Conservation (phyloP, 495 filamentous ascomycete species). For the Aspergillus diversus region DNA sequence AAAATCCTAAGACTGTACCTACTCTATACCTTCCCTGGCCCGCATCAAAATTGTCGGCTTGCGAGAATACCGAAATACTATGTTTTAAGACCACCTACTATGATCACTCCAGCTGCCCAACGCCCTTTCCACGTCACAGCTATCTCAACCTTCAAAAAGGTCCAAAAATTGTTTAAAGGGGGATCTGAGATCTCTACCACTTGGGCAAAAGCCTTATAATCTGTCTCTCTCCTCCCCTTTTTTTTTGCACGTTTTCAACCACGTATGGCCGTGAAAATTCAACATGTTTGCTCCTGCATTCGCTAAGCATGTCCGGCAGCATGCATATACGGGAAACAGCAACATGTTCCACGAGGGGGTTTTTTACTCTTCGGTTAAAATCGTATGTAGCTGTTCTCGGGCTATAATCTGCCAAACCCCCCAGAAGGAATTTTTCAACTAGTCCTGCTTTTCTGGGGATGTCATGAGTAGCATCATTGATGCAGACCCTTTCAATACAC, state of each 20-base stretch:
- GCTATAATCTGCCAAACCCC: not conserved
- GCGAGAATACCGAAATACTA: no score
- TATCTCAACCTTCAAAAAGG: no score
- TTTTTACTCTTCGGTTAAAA: not conserved
- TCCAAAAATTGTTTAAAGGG: no score
- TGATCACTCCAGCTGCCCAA: no score
- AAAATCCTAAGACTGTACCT: not conserved
- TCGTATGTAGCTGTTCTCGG: not conserved
- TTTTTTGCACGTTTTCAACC: no score
- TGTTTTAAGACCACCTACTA: no score
- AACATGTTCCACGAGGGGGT: not conserved
- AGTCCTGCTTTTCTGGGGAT: conserved; percentile 36
- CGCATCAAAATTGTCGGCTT: not conserved
- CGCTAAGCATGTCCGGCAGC: not conserved
- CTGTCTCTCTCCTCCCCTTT: not conserved
- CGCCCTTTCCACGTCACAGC: no score
- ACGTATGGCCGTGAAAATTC: not conserved
- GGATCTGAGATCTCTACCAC: no score
- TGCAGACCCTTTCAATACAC: conserved; percentile 61
- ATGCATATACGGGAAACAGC: not conserved
- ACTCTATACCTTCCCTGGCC: not conserved
- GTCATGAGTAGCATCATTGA: conserved; percentile 79
- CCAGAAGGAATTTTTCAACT: not conserved
- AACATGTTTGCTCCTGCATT: not conserved
- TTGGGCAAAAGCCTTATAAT: not conserved